Base-by-base conservation (phyloP, 495 filamentous ascomycete genomes). In the Neurospora sp. region DNA sequence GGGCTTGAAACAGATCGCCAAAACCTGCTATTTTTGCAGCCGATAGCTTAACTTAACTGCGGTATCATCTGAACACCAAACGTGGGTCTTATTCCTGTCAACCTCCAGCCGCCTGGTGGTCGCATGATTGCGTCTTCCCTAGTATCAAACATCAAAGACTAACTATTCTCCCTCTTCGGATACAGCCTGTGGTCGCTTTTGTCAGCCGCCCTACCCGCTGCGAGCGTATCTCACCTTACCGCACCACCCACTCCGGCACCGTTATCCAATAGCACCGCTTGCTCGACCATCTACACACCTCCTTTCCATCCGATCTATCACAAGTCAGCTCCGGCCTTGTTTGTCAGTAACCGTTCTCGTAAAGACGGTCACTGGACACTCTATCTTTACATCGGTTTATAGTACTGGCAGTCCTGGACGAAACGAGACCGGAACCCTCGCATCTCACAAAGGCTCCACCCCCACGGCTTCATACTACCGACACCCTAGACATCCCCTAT, bases 351-450 rank as follows among this genome's bases (percentile, higher is more conserved):
- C 69, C n/a, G 22, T 75, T 17, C 72, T 70, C 70, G n/a, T 41
- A 41, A 44, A 41, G 73, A 71, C 65, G 73, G 75, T 76, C 75
- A 76, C 73, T 75, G 22, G 73, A 75, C 75, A 75, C 73, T 73
- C 70, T 27, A 45, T 42, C 42, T 39, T 65, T 37, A 39, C 3
- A 69, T 27, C 9, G 70, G 16, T 10, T 17, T 59, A 53, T 35
- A 61, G 53, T 35, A 61, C 53, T 35, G 27, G 53, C 27, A 14
- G 31, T 65, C 3, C 53, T 65, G 27, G 27, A 65, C 27, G 22
- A 65, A 65, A 65, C 53, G 27, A 65, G 53, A 65, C 53, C 27
- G 53, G 27, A 65, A 27, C 16, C 39, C 35, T 69, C 40, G 20
- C 27, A 27, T 41, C 65, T 70, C 44, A 70, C 65, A 41, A 16